These are phyloP conservation scores for Lasiosphaeris hirsuta DNA, from an alignment of 495 filamentous ascomycete genomes.

Conservation along the genomic window DNA sequence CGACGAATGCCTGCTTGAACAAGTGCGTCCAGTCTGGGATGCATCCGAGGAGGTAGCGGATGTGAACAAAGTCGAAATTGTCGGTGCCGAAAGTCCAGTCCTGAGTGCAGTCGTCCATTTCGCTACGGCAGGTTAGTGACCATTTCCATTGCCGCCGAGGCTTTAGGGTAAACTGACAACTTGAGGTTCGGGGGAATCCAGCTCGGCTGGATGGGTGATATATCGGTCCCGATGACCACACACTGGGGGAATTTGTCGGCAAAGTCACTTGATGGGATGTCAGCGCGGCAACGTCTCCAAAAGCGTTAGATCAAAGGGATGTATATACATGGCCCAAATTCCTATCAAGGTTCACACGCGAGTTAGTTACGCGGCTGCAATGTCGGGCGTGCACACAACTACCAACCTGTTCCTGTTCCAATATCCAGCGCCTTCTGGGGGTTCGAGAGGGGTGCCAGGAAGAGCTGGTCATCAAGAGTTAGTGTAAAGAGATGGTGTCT, in stretches of 20 bases:
- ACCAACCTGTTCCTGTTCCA: constrained; percentile 37
- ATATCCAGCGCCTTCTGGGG: constrained; percentile 35
- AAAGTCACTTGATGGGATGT: constrained; percentile 44
- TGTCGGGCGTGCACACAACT: no score
- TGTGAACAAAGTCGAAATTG: constrained; percentile 51
- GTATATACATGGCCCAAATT: constrained; percentile 38
- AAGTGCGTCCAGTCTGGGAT: constrained; percentile 55
- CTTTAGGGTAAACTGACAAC: constrained; percentile 24
- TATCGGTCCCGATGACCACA: constrained; percentile 20
- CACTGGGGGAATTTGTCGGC: constrained; percentile 52
- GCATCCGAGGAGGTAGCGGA: constrained; percentile 46
- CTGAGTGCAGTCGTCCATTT: constrained; percentile 52
- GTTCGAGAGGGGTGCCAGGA: constrained; percentile 26
- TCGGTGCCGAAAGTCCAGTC: constrained; percentile 42
- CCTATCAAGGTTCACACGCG: neutral
- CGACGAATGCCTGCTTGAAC: constrained; percentile 32
- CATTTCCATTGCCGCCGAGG: neutral
- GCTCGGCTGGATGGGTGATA: constrained; percentile 20
- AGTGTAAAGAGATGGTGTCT: constrained; percentile 36
- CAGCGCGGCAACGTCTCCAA: no score
- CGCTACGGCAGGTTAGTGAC: neutral
- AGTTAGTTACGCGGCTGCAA: no score
- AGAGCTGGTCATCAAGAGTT: constrained; percentile 42
- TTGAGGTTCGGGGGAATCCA: constrained; percentile 44
- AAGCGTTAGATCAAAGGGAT: neutral